Conservation (phyloP, 441 rosid species). For the Populus hybrid region DNA sequence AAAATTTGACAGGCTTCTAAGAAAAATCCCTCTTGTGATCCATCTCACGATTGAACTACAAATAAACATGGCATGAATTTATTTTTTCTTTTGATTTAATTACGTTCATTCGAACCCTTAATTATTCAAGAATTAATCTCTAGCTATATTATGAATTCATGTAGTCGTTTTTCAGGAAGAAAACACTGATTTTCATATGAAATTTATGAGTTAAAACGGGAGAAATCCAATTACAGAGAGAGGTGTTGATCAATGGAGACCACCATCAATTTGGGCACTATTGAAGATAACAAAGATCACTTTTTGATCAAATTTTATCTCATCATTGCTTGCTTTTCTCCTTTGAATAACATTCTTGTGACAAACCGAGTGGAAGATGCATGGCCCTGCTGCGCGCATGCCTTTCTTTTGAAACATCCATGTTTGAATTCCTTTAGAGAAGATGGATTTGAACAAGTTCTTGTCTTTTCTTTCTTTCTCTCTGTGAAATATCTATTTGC, state of each 20-base stretch:
- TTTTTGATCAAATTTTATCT: not conserved
- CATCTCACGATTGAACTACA: not conserved
- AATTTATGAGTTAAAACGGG: not conserved
- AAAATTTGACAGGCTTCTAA: not conserved
- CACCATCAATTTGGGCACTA: slow-evolving; percentile 14
- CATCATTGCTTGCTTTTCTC: slow-evolving; percentile 11
- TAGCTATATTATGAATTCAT: not conserved
- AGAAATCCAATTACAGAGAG: not conserved
- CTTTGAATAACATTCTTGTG: not conserved
- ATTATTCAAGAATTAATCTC: too few relatives aligned
- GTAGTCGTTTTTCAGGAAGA: too few relatives aligned
- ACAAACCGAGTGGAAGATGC: slow-evolving; percentile 26
- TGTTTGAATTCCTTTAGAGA: slow-evolving; percentile 10
- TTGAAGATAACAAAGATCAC: slow-evolving; percentile 19
- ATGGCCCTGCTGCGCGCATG: slow-evolving; percentile 2
- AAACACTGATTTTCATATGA: too few relatives aligned
- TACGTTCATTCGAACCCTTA: not conserved
- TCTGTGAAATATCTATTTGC: not conserved
- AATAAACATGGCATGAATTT: not conserved
- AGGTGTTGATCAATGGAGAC: not conserved
- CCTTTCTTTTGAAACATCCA: slow-evolving; percentile 8
- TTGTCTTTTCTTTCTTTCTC: slow-evolving; percentile 30
- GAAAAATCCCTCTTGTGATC: not conserved
- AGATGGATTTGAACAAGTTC: slow-evolving; percentile 27
- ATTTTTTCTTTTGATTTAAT: not conserved